Percentiles rank a stretch among this genome's conserved stretches.
Evolutionary conservation across 352 stramenopile species (phyloP).

Genomic region (Globisporangium alternatum): DNA sequence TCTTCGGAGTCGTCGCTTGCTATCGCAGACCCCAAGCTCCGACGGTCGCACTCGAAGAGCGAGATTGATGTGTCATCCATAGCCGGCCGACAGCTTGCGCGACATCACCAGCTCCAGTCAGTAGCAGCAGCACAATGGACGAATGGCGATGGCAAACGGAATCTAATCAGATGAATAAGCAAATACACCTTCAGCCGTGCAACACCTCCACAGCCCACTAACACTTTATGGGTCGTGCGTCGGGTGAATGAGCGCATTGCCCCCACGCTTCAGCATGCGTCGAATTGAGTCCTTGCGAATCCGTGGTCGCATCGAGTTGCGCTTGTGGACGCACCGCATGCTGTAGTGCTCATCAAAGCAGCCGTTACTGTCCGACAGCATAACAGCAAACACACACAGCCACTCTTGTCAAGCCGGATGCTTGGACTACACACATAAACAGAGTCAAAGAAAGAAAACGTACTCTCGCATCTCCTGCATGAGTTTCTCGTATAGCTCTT

Average conservation of each 20-base stretch:
- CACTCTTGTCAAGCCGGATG: not conserved
- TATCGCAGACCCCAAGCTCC: not conserved
- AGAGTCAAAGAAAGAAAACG: constrained; percentile 5
- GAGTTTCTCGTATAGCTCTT: constrained; percentile 33
- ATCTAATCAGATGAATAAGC: not conserved
- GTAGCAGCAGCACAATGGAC: not conserved
- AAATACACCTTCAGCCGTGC: not conserved
- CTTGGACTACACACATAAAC: not conserved
- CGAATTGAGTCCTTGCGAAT: constrained; percentile 28
- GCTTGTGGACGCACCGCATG: constrained; percentile 40
- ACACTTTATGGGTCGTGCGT: constrained; percentile 26
- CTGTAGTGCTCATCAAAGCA: constrained; percentile 58
- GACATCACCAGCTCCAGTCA: not conserved
- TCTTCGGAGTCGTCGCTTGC: too few species aligned
- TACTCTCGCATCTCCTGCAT: constrained; percentile 48
- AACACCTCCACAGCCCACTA: not conserved
- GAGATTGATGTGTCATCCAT: not conserved
- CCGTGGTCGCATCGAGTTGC: constrained; percentile 19
- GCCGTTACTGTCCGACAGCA: constrained; percentile 21
- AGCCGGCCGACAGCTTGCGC: not conserved
- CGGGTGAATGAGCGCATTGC: constrained; percentile 43
- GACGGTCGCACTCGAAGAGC: constrained; percentile 5
- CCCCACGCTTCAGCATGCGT: constrained; percentile 29
- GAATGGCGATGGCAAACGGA: not conserved
- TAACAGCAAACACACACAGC: constrained; percentile 3